These are phyloP conservation scores for Annulohypoxylon maeteangense DNA, from an alignment of 495 filamentous ascomycete genomes.

Conservation along the genomic window DNA sequence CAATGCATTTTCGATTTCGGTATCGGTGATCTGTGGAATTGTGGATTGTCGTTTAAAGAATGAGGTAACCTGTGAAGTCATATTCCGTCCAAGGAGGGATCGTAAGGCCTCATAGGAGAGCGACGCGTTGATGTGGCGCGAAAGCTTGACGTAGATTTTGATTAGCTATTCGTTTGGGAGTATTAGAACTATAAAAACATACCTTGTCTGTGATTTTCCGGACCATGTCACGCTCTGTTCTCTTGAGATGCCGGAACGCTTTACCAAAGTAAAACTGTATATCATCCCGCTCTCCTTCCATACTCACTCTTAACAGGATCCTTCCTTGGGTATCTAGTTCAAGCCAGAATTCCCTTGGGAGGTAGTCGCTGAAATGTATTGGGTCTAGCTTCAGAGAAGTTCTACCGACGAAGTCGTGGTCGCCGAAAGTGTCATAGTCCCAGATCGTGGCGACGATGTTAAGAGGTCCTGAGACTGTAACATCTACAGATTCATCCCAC, in stretches of 20 bases:
- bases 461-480: constrained; percentile 88
- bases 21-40: constrained; percentile 67
- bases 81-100: constrained; percentile 77
- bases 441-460: constrained; percentile 97
- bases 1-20: constrained; percentile 82
- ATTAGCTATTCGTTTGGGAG: constrained; percentile 5
- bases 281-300: constrained; percentile 98
- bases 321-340: constrained; percentile 96
- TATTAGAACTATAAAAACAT: constrained; percentile 38
- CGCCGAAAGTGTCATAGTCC: constrained; percentile 98
- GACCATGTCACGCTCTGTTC: constrained; percentile 97
- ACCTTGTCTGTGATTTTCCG: constrained; percentile 98
- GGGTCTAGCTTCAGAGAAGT: constrained; percentile 96
- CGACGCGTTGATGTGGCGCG: constrained; percentile 90
- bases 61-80: constrained; percentile 82
- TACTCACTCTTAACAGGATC: constrained; percentile 88
- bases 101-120: constrained; percentile 84
- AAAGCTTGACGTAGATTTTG: constrained; percentile 70
- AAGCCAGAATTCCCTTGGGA: constrained; percentile 96
- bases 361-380: constrained; percentile 91
- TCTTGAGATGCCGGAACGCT: constrained; percentile 92
- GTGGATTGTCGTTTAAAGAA: constrained; percentile 70
- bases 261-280: constrained; percentile 99
- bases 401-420: constrained; percentile 96
- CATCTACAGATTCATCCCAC: constrained; percentile 98